Conservation (phyloP, 805 yeast species). For the Sugiyamaella lignohabitans region DNA sequence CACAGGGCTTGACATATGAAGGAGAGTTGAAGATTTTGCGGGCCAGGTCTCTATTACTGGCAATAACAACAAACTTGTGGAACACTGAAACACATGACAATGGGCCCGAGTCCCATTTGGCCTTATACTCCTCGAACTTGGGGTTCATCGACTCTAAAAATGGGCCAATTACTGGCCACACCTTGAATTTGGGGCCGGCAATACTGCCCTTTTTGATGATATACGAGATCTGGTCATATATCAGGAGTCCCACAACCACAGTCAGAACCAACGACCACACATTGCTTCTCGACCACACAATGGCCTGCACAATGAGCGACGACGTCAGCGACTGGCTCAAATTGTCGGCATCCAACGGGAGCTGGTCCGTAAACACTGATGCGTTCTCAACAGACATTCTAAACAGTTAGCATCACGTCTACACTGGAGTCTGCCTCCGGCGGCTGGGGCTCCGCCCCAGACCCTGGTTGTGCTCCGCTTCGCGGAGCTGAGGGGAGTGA, state of each 20-base stretch:
- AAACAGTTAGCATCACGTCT: no score
- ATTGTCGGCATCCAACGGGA: background rate
- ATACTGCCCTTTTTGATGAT: slow-evolving; percentile 76
- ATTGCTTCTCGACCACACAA: slow-evolving; percentile 2
- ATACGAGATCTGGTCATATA: slow-evolving; percentile 51
- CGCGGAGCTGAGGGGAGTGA: no score
- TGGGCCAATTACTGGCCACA: slow-evolving; percentile 96
- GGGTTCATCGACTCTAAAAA: slow-evolving; percentile 92
- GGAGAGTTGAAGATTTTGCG: slow-evolving; percentile 84
- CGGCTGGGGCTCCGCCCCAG: no score
- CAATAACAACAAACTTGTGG: slow-evolving; percentile 96
- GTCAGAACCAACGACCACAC: slow-evolving; percentile 20
- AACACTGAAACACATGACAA: slow-evolving; percentile 94
- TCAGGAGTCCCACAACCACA: slow-evolving; percentile 19
- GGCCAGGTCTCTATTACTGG: slow-evolving; percentile 79
- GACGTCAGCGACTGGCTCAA: background rate
- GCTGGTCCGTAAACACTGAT: background rate
- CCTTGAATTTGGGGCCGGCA: slow-evolving; percentile 81
- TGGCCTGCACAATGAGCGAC: background rate
- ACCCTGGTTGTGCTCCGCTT: no score
- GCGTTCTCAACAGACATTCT: background rate
- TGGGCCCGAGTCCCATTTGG: slow-evolving; percentile 93
- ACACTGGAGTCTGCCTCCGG: no score
- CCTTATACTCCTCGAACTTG: slow-evolving; percentile 85
- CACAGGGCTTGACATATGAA: slow-evolving; percentile 89